Evolutionary conservation across 1,284 basidiomycete species (phyloP).

Genomic region (Ceratobasidium sp.): DNA sequence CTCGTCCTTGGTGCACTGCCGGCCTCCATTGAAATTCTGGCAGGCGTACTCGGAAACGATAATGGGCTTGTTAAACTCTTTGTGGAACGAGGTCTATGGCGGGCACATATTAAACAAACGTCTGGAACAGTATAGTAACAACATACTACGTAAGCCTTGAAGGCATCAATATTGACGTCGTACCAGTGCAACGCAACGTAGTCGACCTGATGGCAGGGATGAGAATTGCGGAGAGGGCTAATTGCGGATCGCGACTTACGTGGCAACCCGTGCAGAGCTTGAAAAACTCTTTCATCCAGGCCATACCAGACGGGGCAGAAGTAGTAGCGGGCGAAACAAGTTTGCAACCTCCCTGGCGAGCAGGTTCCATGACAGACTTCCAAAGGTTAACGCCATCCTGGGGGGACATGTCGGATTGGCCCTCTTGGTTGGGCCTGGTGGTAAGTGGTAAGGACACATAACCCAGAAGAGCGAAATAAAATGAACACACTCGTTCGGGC

Average conservation of each 20-base stretch:
- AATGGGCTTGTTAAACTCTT: conserved; percentile 43
- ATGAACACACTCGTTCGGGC: conserved; percentile 75
- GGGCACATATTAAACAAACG: background rate
- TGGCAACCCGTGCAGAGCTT: conserved; percentile 59
- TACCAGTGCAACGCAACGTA: conserved; percentile 59
- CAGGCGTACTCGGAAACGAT: conserved; percentile 56
- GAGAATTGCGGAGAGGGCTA: background rate
- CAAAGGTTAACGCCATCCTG: conserved; percentile 67
- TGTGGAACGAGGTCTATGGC: conserved; percentile 52
- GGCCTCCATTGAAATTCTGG: conserved; percentile 73
- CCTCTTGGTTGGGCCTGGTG: conserved; percentile 68
- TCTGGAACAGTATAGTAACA: background rate
- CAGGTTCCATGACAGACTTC: conserved; percentile 71
- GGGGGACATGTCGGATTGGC: conserved; percentile 74
- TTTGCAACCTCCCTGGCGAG: conserved; percentile 67
- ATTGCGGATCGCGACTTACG: background rate
- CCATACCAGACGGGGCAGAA: conserved; percentile 67
- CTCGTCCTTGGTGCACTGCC: conserved; percentile 64
- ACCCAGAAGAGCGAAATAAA: background rate
- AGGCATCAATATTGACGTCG: conserved; percentile 52
- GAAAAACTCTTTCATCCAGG: conserved; percentile 74
- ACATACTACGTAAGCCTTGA: conserved; percentile 56
- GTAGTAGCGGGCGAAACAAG: conserved; percentile 77
- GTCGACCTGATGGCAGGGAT: conserved; percentile 47
- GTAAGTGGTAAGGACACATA: background rate